Base-by-base conservation (phyloP, 139 green algal species). In the Tetraselmis striata region DNA sequence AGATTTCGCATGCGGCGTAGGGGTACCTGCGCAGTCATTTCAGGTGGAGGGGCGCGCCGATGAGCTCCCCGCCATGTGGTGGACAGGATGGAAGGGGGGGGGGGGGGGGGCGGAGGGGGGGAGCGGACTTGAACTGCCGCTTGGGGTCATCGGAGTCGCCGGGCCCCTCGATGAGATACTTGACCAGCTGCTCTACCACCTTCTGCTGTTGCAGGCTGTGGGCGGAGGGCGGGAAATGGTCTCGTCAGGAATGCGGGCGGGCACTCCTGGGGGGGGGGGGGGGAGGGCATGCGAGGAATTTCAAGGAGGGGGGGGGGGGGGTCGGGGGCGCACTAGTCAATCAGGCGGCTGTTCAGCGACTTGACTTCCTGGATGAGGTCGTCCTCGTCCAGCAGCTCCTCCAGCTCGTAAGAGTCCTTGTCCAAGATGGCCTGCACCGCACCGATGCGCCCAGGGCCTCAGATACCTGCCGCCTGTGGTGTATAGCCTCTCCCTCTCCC, bases 1-100 rank as follows among this genome's bases (percentile, higher is more conserved):
- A 95, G 59, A 98, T 90, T 85, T 99, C 96, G 85, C 96, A 99
- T 1, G 96, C 91, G 0, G 95, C 92, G 84, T 97, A 99, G n/a
- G 96, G 93, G 87, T 98, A 98, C 86, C 88, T 94, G 89, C 24
- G n/a, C n/a, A n/a, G n/a, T n/a, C n/a, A n/a, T n/a, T n/a, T n/a
- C n/a, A n/a, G n/a, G n/a, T n/a, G n/a, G n/a, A n/a, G n/a, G n/a
- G n/a, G n/a, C n/a, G n/a, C n/a, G n/a, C n/a, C n/a, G n/a, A n/a
- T n/a, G n/a, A n/a, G n/a, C n/a, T n/a, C n/a, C n/a, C n/a, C n/a
- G n/a, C n/a, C n/a, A n/a, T n/a, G n/a, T n/a, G n/a, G n/a, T n/a
- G n/a, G n/a, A n/a, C n/a, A n/a, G n/a, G n/a, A n/a, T n/a, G n/a
- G n/a, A n/a, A n/a, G n/a, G n/a, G n/a, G n/a, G n/a, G n/a, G n/a